Conservation (phyloP, 2,329 filamentous ascomycete genomes). For the Pseudocercospora ulei region DNA sequence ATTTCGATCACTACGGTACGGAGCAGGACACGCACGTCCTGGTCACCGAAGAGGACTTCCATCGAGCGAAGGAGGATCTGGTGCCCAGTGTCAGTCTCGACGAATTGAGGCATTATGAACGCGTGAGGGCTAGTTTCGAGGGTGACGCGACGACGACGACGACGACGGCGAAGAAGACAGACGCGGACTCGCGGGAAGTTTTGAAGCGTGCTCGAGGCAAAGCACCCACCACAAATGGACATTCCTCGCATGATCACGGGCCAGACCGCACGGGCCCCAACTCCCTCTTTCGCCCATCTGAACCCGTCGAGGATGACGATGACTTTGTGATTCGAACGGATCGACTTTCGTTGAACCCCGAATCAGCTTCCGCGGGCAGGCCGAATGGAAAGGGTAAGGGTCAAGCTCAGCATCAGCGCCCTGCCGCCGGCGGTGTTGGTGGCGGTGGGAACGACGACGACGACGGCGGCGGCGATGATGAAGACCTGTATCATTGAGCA, state of each 20-base stretch:
- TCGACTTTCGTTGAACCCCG: constrained; percentile 27
- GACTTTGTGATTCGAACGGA: constrained; percentile 40
- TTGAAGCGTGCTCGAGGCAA: constrained; percentile 18
- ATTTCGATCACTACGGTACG: constrained; percentile 85
- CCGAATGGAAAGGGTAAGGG: constrained; percentile 33
- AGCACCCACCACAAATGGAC: constrained; percentile 14
- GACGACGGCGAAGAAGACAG: constrained; percentile 39
- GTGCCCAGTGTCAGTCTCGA: constrained; percentile 90
- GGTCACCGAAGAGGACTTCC: constrained; percentile 82
- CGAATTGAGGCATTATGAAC: constrained; percentile 83
- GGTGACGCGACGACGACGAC: too few species aligned
- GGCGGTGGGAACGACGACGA: constrained; percentile 28
- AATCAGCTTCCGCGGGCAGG: constrained; percentile 8
- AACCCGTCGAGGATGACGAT: constrained; percentile 30
- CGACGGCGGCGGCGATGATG: constrained; percentile 28
- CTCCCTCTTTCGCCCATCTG: too few species aligned
- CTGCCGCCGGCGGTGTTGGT: not conserved
- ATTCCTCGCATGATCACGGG: constrained; percentile 1
- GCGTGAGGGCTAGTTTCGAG: constrained; percentile 74
- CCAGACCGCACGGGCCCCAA: not conserved
- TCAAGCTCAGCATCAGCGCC: constrained; percentile 32
- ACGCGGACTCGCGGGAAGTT: constrained; percentile 31
- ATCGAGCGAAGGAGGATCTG: constrained; percentile 69
- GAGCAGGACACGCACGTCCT: constrained; percentile 74
- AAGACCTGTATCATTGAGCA: constrained; percentile 39